Percentiles rank a stretch among this genome's conserved stretches.
Evolutionary conservation across 2,329 filamentous ascomycete species (phyloP).

Genomic region (Aspergillus pseudoglaucus): DNA sequence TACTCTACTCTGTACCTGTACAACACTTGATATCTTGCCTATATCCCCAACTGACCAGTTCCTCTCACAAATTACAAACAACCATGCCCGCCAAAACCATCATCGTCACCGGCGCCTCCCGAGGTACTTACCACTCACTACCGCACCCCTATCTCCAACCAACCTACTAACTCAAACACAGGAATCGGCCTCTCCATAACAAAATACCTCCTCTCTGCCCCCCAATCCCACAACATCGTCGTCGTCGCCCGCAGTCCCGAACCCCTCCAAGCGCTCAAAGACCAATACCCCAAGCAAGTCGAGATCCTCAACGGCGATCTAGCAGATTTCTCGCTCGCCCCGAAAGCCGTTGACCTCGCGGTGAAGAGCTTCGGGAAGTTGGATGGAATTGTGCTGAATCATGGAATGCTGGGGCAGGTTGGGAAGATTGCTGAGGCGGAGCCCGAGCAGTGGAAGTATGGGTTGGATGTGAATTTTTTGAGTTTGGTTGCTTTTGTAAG

Average conservation of each 20-base stretch:
- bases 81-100: slow-evolving; percentile 57
- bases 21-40: neutral
- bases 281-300: slow-evolving; percentile 49
- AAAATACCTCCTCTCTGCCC: slow-evolving; percentile 50
- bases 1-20: neutral
- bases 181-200: slow-evolving; percentile 58
- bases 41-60: neutral
- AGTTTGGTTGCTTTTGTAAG: slow-evolving; percentile 71
- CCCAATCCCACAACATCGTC: slow-evolving; percentile 50
- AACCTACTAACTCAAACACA: slow-evolving; percentile 13
- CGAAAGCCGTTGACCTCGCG: slow-evolving; percentile 59
- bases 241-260: slow-evolving; percentile 51
- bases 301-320: slow-evolving; percentile 54
- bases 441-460: slow-evolving; percentile 65
- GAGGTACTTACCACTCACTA: slow-evolving; percentile 39
- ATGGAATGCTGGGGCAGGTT: slow-evolving; percentile 73
- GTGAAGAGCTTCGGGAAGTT: slow-evolving; percentile 62
- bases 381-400: slow-evolving; percentile 82
- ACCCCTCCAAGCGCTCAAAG: slow-evolving; percentile 49
- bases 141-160: neutral
- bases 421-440: slow-evolving; percentile 61
- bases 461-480: slow-evolving; percentile 83
- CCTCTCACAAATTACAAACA: neutral
- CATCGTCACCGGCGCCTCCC: slow-evolving; percentile 62
- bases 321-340: slow-evolving; percentile 47